phyloP scores from a whole-genome alignment of 805 yeast genomes.

The Saturnispora hagleri region DNA sequence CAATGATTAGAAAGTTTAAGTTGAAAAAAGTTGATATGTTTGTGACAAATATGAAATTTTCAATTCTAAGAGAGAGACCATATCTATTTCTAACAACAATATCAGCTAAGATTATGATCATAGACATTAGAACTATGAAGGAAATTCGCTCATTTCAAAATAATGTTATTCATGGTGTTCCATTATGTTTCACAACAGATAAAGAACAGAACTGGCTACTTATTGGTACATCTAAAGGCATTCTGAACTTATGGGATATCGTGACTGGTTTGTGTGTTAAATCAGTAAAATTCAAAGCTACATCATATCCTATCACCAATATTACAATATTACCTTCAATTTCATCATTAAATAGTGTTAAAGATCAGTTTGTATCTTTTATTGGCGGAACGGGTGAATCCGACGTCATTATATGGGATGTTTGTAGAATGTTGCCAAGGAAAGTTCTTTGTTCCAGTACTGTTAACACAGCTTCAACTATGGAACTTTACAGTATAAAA shows the following conservation, averaged over 20 bases:
- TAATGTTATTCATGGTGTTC: slow-evolving; percentile 57
- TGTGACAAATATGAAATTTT: slow-evolving; percentile 36
- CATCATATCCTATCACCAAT: slow-evolving; percentile 37
- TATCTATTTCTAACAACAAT: slow-evolving; percentile 45
- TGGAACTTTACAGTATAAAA: slow-evolving; percentile 20
- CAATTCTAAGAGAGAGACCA: slow-evolving; percentile 32
- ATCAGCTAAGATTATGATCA: slow-evolving; percentile 37
- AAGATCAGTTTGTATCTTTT: slow-evolving; percentile 41
- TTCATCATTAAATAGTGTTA: slow-evolving; percentile 26
- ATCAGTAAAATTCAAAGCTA: slow-evolving; percentile 46
- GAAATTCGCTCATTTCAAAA: slow-evolving; percentile 35
- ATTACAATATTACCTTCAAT: slow-evolving; percentile 37
- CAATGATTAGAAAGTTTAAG: slow-evolving; percentile 33
- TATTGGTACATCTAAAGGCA: slow-evolving; percentile 68
- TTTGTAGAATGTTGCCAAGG: slow-evolving; percentile 50
- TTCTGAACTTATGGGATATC: slow-evolving; percentile 73
- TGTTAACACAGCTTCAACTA: slow-evolving; percentile 15
- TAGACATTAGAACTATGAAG: slow-evolving; percentile 54
- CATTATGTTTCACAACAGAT: slow-evolving; percentile 52
- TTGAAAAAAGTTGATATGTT: slow-evolving; percentile 30
- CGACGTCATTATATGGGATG: slow-evolving; percentile 67
- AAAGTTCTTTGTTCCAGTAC: slow-evolving; percentile 20
- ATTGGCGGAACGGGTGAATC: slow-evolving; percentile 58
- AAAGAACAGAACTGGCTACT: slow-evolving; percentile 50
- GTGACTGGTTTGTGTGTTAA: slow-evolving; percentile 54